phyloP scores from a whole-genome alignment of 202 grass and related monocot species.

The Carex arenaria region DNA sequence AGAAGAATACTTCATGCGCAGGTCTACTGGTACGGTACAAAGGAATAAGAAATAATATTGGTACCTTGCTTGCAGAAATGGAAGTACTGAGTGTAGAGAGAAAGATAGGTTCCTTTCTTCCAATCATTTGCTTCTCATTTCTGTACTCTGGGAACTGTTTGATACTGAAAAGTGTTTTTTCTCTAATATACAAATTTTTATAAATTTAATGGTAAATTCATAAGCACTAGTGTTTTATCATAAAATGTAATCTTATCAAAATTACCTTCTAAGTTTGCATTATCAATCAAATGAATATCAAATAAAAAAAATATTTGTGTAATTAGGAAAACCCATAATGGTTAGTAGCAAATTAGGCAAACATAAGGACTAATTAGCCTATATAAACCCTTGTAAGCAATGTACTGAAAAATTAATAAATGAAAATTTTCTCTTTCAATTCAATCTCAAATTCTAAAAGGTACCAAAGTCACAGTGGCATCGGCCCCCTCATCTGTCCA shows the following conservation, averaged over 20 bases:
- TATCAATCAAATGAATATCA: no score
- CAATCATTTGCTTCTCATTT: not conserved
- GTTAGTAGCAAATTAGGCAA: no score
- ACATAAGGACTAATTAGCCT: no score
- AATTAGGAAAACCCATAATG: no score
- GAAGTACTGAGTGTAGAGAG: not conserved
- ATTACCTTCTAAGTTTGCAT: no score
- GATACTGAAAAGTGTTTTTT: not conserved
- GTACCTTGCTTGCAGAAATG: slow-evolving; percentile 39
- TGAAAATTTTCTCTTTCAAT: no score
- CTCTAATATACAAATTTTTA: slow-evolving; percentile 34
- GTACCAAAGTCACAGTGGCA: no score
- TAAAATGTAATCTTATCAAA: not conserved
- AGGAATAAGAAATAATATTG: slow-evolving; percentile 10
- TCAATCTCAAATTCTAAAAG: no score
- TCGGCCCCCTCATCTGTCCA: not conserved
- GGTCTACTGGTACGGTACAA: slow-evolving; percentile 1
- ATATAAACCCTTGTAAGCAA: no score
- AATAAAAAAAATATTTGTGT: no score
- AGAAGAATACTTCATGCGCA: slow-evolving; percentile 39
- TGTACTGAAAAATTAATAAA: no score
- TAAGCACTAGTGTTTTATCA: not conserved
- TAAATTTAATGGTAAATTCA: not conserved
- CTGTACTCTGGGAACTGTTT: not conserved
- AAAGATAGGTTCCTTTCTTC: slow-evolving; percentile 20